Evolutionary conservation across 192 early-diverging fungal species (phyloP).

Genomic region (Piromyces sp.): DNA sequence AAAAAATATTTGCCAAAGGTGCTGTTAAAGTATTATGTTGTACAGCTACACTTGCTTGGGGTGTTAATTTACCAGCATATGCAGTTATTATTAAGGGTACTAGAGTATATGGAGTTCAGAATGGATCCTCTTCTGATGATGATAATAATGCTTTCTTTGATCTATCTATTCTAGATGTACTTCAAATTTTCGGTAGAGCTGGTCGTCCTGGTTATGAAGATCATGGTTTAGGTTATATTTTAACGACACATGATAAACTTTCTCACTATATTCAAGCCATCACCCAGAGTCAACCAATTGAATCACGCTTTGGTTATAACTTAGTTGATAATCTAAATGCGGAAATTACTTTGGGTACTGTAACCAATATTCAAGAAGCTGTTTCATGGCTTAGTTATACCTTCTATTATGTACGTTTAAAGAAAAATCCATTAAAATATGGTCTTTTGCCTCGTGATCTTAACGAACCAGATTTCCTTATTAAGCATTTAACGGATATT

Average conservation of each 20-base stretch:
- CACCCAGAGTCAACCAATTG: conserved; percentile 93
- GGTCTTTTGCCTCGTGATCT: conserved; percentile 66
- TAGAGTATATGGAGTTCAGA: conserved; percentile 82
- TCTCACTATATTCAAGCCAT: conserved; percentile 83
- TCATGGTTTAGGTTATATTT: background rate
- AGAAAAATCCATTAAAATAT: conserved; percentile 84
- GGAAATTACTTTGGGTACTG: conserved; percentile 86
- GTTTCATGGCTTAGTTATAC: conserved; percentile 95
- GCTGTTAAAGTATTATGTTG: conserved; percentile 64
- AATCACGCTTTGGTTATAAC: conserved; percentile 70
- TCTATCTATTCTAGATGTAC: conserved; percentile 90
- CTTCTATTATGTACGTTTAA: conserved; percentile 89
- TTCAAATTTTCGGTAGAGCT: conserved; percentile 98
- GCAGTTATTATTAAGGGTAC: conserved; percentile 98
- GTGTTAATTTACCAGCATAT: conserved; percentile 94
- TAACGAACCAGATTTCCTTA: conserved; percentile 60
- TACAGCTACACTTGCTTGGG: conserved; percentile 97
- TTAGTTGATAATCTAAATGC: conserved; percentile 94
- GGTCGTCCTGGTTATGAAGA: conserved; percentile 57
- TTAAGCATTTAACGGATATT: conserved; percentile 62
- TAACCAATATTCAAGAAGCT: conserved; percentile 87
- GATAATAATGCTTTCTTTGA: conserved; percentile 55
- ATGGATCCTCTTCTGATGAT: conserved; percentile 28
- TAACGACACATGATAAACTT: conserved; percentile 84
- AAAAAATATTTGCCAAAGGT: conserved; percentile 79